These are phyloP conservation scores for Sclerotinia spermophila DNA, from an alignment of 2,329 filamentous ascomycete species.

Conservation along the genomic window DNA sequence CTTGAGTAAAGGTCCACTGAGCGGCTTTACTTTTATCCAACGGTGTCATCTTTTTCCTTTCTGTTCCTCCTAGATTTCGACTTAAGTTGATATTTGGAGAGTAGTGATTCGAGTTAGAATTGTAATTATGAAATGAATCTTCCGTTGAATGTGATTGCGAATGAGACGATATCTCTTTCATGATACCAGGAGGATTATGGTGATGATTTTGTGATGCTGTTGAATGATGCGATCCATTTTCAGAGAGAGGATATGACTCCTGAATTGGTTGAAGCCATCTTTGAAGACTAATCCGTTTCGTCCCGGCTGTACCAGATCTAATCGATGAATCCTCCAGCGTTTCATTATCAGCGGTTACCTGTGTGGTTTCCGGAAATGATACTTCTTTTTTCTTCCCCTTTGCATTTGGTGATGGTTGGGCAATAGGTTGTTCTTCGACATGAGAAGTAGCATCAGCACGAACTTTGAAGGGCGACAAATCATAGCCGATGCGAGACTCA, in stretches of 20 bases:
- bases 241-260: slow-evolving; percentile 31
- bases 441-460: slow-evolving; percentile 59
- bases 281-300: slow-evolving; percentile 52
- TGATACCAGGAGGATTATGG: slow-evolving; percentile 48
- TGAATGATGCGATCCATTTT: background rate
- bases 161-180: slow-evolving; percentile 44
- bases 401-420: background rate
- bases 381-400: slow-evolving; percentile 57
- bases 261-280: slow-evolving; percentile 55
- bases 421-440: slow-evolving; percentile 52
- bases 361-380: slow-evolving; percentile 54
- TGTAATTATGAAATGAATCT: slow-evolving; percentile 14
- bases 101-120: background rate
- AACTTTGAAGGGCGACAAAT: slow-evolving; percentile 84
- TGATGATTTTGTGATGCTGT: background rate
- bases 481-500: slow-evolving; percentile 56
- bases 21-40: slow-evolving; percentile 77
- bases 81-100: slow-evolving; percentile 31
- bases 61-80: slow-evolving; percentile 21
- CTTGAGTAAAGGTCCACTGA: slow-evolving; percentile 84
- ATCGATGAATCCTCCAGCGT: slow-evolving; percentile 39
- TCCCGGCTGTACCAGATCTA: slow-evolving; percentile 41
- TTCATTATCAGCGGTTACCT: slow-evolving; percentile 40
- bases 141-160: slow-evolving; percentile 16
- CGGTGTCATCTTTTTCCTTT: slow-evolving; percentile 52